These are phyloP conservation scores for Pterocarpus santalinus DNA, from an alignment of 306 rosid species.

Conservation along the genomic window DNA sequence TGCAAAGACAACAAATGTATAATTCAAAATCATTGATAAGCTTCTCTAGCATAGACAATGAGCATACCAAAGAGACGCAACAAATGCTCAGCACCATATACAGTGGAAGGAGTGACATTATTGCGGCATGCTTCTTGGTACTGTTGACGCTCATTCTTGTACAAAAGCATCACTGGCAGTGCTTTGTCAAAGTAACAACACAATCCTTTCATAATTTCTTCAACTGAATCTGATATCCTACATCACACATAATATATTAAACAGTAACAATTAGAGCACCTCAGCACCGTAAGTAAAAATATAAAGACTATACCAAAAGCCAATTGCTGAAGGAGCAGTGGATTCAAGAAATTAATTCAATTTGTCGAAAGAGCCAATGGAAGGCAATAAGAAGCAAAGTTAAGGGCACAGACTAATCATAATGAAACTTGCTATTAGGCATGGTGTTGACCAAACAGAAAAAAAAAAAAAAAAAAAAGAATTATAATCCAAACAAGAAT, in stretches of 20 bases:
- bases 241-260: slow-evolving; percentile 42
- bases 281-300: slow-evolving; percentile 2
- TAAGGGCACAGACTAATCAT: slow-evolving; percentile 27
- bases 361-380: background rate
- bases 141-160: slow-evolving; percentile 84
- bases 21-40: slow-evolving; percentile 6
- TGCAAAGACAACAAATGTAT: slow-evolving; percentile 4
- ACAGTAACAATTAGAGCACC: slow-evolving; percentile 19
- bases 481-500: background rate
- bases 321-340: background rate
- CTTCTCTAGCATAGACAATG: slow-evolving; percentile 14
- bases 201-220: slow-evolving; percentile 77
- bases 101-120: slow-evolving; percentile 66
- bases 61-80: slow-evolving; percentile 86
- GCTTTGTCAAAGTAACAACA: slow-evolving; percentile 86
- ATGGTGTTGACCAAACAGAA: background rate
- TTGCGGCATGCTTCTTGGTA: slow-evolving; percentile 65
- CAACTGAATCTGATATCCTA: slow-evolving; percentile 68
- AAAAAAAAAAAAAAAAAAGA: background rate
- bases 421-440: slow-evolving; percentile 20
- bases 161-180: slow-evolving; percentile 77
- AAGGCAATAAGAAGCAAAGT: slow-evolving; percentile 2
- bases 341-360: slow-evolving; percentile 34
- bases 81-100: slow-evolving; percentile 95
- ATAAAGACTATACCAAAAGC: slow-evolving; percentile 8